Base-by-base conservation (phyloP, 2,329 filamentous ascomycete genomes). In the Pseudogymnoascus sp. region DNA sequence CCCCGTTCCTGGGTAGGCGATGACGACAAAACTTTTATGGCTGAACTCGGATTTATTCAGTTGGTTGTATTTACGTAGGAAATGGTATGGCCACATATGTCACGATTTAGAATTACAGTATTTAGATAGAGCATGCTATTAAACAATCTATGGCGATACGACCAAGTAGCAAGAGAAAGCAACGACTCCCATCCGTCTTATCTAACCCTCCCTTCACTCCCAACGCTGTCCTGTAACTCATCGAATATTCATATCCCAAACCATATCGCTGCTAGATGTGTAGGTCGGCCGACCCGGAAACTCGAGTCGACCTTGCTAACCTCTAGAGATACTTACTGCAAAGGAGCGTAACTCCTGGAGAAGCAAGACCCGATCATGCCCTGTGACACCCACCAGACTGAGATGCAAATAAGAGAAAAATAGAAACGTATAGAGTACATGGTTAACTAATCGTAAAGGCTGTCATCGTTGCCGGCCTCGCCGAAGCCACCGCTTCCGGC, bases 401-500 rank as follows among this genome's bases (percentile, higher is more conserved):
- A 61, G 60, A 60, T 62, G 60, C 53, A 64, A 37, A 28, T 50
- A 31, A 62, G 42, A 65, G 67, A 67, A 64, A 64, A 70, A 64
- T 69, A 73, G 61, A 71, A 56, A 56, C 5, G 25, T 56, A 56
- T 56, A 65, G 73, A 73, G 70, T 68, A 38, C 28, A 34, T 59
- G 14, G 31, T 63, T 23, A 68, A 78, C 84, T 93, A 97, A 80
- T 96, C 91, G 78, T 97, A 97, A 76, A 97, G 90, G 80, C 93
- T 93, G 78, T 97, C 93, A 75, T 97, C 93, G 76, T 96, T 93
- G 72, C 91, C 93, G 70, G 87, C 90, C 72, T 93, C 89, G 68
- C 92, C 93, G 71, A 95, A 93, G 60, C 85, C 77, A 79, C 83
- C 78, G 79, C 84, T 75, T 78, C 84, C 70, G 77, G 80, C 75